A percentile compares a stretch with the other conserved stretches of the same genome.
Conservation (phyloP, 257 asterid species). For the Echites panduratus region DNA sequence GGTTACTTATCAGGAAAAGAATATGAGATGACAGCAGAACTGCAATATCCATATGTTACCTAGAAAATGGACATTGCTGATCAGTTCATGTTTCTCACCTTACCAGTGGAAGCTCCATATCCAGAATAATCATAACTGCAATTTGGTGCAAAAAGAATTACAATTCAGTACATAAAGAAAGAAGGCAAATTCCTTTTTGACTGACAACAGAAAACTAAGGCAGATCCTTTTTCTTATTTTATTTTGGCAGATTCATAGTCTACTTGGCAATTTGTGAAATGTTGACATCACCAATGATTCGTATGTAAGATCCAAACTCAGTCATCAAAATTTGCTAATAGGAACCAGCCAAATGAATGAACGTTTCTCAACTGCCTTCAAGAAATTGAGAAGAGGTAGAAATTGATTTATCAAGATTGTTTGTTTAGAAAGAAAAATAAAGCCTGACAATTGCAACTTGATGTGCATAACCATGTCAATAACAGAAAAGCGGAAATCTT, state of each 20-base stretch:
- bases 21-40: neutral
- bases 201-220: neutral
- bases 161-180: conserved; percentile 2
- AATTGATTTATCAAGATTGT: neutral
- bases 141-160: conserved; percentile 13
- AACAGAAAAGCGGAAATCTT: neutral
- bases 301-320: neutral
- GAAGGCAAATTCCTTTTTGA: neutral
- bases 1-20: conserved; percentile 12
- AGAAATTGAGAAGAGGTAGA: neutral
- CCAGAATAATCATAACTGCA: conserved; percentile 99
- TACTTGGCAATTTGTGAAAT: neutral
- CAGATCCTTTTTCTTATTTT: neutral
- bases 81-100: conserved; percentile 52
- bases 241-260: neutral
- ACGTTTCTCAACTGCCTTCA: neutral
- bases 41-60: neutral
- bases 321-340: neutral
- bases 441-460: neutral
- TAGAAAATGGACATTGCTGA: neutral
- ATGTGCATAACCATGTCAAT: neutral
- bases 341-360: neutral
- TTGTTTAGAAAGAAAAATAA: neutral
- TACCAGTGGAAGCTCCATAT: conserved; percentile 93
- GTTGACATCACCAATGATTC: neutral